Evolutionary conservation across 306 rosid species (phyloP), one percentile per base, ranked within the genome.

Genomic region (Prinsepia uniflora): DNA sequence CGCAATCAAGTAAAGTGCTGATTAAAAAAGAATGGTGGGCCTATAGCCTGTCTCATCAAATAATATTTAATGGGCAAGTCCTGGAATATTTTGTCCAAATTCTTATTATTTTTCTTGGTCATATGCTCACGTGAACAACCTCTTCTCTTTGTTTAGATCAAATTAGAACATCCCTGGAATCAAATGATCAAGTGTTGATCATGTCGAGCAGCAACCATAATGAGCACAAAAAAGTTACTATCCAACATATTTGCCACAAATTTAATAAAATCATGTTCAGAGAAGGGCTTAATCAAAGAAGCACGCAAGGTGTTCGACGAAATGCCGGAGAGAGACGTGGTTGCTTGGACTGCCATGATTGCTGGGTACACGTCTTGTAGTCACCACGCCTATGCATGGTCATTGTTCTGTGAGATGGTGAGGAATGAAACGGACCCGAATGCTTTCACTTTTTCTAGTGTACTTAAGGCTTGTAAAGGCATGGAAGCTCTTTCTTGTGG

Each of bases 311-410:
- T 88, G 89, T 91, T 88, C 77, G 92, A 88, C 36, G 86, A 91
- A 88, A 88, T 88, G 90, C 73, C 79, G 45, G 82, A 79, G 0
- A 76, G 84, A 81, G 88, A 91, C 41, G 88, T 85, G 22, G 83
- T 88, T 3, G 40, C 89, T 8, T 88, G 96, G 97, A 91, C 96
- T 6, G 82, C 88, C 53, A 86, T 88, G 92, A 78, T 91, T 70
- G 76, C 86, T 30, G 91, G 96, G 67, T 79, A 84, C 78, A 72
- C 83, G 10, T 81, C 90, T 39, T 85, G 88, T 74, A 74, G 79
- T 55, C 80, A 67, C 24, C 75, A 85, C 65, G 11, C 13, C 40
- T 24, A 60, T 45, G 86, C 96, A 0, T 91, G 92, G 97, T 62
- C 36, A 49, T 8, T 81, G 75, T 86, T 88, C 46, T 72, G 75